Evolutionary conservation across 192 early-diverging fungal species (phyloP), one percentile per base, ranked within the genome.

Genomic region (Mortierella hygrophila): DNA sequence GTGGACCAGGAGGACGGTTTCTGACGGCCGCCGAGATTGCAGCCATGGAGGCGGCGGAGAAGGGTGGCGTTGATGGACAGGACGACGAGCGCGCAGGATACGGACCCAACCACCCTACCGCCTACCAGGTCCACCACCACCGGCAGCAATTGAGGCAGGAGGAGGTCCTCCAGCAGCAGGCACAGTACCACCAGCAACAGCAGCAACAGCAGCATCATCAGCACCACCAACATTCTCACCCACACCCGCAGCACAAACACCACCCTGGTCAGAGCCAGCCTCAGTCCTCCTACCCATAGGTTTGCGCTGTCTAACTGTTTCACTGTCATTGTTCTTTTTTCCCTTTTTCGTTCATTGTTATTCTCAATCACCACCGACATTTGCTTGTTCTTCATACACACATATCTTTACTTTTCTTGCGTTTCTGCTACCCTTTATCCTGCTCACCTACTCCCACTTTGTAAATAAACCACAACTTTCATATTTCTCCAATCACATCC

Each of bases 1-100:
- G 99, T 73, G 99, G 99, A 23, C 98, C 98, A 3, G 99, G 98
- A 32, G 99, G 99, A 20, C 89, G 99, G 35, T 99, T 99, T 85
- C 88, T 99, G 63, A 97, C 81, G 0, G 82, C 85, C 0, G 26
- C 78, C 3, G 85, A 89, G 49, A 89, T 82, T 68, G 89, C 81
- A 21, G 83, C 81, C 8, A 69, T 87, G 70, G 81, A 88, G 18
- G 70, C 73, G 20, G n/a, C 15, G 29, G 83, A 85, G 11, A 63
- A 68, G 35, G 41, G 70, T 18, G 38, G 74, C 9, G 38, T 54
- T 38, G 20, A 75, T 6, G 29, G 32, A 38, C 68, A 46, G 60
- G 44, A 29, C 55, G 73, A 54, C 10, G 54, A 15, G 9, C 29
- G 11, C 35, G 46, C 35, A 15, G 71, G 68, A 20, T 52, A 72